Evolutionary conservation across 176 grass and related monocot genomes (phyloP), one percentile per base, ranked within the genome.

Genomic region (Zea luxurians): DNA sequence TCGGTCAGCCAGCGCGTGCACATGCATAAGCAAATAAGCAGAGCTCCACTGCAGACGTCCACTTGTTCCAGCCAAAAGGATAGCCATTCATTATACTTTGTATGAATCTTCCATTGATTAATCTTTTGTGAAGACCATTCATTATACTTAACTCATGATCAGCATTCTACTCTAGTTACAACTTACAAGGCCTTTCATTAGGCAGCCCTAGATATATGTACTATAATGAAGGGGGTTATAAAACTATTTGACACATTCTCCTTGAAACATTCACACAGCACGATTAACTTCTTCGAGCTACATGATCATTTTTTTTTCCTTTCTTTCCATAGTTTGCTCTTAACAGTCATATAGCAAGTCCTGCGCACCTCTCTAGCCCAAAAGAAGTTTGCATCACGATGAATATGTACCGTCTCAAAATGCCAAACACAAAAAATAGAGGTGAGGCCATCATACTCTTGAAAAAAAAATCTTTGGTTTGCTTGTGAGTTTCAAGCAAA

Each of bases 321-420:
- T 5, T 48, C 3, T 35, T 62, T 12, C 73, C 1, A 37, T 17
- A 27, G 67, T 67, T 77, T 34, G 55, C 47, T 78, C 2, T 44
- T 21, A 38, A 35, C 37, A 49, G n/a, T 71, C 66, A 48, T 35
- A 65, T 35, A 65, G 10, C 61, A 71, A 70, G 46, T 57, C 52
- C 70, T 1, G 3, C 27, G 17, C 64, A 58, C 53, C 40, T 70
- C 59, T 84, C 54, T 43, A 65, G 40, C 13, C 72, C 46, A 20
- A 36, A 75, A 20, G 55, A 9, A 13, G 16, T 73, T 54, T 63
- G 17, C 20, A 16, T 10, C 48, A 59, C 9, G 65, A 16, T 59
- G 54, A 58, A 73, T 76, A 37, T 43, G 63, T 77, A 67, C 42
- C 35, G 57, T 49, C 62, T 79, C 86, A 78, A 73, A 73, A 80